phyloP scores from a whole-genome alignment of 2,329 filamentous ascomycete genomes.

The Endothia cerciana region DNA sequence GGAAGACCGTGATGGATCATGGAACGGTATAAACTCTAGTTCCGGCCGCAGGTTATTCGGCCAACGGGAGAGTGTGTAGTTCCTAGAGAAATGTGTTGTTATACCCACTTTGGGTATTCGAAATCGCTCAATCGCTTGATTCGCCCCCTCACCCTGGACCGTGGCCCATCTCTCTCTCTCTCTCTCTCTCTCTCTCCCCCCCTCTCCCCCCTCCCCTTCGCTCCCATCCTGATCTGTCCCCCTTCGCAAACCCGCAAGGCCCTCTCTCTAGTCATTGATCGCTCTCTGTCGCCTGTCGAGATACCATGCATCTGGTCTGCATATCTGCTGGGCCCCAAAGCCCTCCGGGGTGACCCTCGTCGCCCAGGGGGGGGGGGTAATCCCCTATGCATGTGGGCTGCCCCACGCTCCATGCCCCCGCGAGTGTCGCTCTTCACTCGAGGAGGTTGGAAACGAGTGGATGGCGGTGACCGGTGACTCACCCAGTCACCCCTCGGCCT shows the following conservation, averaged over 20 bases:
- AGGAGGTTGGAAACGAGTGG: slow-evolving; percentile 30
- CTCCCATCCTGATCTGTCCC: too few species aligned
- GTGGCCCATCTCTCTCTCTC: background rate
- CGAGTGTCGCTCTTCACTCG: slow-evolving; percentile 30
- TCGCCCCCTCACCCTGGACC: slow-evolving; percentile 15
- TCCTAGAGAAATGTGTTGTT: slow-evolving; percentile 21
- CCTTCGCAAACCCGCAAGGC: too few species aligned
- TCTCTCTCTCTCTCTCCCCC: background rate
- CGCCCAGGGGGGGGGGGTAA: slow-evolving; percentile 17
- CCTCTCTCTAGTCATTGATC: slow-evolving; percentile 8
- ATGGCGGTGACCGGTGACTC: slow-evolving; percentile 31
- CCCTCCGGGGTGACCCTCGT: slow-evolving; percentile 25
- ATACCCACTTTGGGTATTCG: slow-evolving; percentile 30
- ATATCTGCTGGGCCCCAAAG: slow-evolving; percentile 16
- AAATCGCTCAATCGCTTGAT: slow-evolving; percentile 26
- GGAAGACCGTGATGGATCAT: slow-evolving; percentile 16
- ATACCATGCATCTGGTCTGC: slow-evolving; percentile 18
- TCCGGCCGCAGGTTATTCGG: background rate
- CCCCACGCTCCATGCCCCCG: slow-evolving; percentile 8
- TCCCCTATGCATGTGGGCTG: slow-evolving; percentile 8
- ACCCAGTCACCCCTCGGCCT: slow-evolving; percentile 22
- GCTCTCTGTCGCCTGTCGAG: slow-evolving; percentile 4
- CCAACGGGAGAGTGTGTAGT: background rate
- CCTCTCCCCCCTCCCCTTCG: background rate
- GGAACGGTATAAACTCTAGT: slow-evolving; percentile 20